Base-by-base conservation (phyloP, 345 rosid genomes). In the Salix exigua region DNA sequence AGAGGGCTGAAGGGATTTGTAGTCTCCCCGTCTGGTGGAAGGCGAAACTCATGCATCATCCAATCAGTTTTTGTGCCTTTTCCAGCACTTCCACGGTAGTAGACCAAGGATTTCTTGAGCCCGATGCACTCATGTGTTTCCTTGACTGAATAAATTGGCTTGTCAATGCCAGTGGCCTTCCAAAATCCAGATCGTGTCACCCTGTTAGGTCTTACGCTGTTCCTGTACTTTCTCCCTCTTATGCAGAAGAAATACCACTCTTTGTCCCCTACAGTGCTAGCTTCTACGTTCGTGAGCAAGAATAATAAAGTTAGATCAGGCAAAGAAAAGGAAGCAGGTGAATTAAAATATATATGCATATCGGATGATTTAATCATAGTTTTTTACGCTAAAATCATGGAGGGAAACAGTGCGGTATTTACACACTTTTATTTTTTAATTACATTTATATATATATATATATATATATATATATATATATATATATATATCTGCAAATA, bases 1-100 rank as follows among this genome's bases (percentile, higher is more conserved):
- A 3, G n/a, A 58, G 62, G 28, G 62, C 10, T 53, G 25, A 21
- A 23, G 19, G 72, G 63, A 40, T 31, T 40, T 1, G 48, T 38
- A 64, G 73, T 21, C 33, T 9, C 62, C 64, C 85, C 82, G 0
- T 66, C 73, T 0, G 87, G 81, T 0, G 97, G 92, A 40, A 90
- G 90, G 46, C 97, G 92, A 70, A 89, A 92, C 75, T 92, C 97
- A 14, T 92, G 95, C 97, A 92, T 92, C 97, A 92, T 92, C 97
- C 97, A 92, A 68, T 92, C 93, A n/a, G 97, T 92, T 85, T 92
- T 92, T 23, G 91, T 84, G 48, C 97, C 95, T 78, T 90, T 92
- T 40, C 97, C 97, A 21, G 95, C 97, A 10, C 85, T 86, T 40
- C 97, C 95, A 2, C 88, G 74, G 70, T 92, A 90, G 79, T 90